Evolutionary conservation across 2,329 filamentous ascomycete species (phyloP), one percentile per base, ranked within the genome.

Genomic region (Venturia pyrina): DNA sequence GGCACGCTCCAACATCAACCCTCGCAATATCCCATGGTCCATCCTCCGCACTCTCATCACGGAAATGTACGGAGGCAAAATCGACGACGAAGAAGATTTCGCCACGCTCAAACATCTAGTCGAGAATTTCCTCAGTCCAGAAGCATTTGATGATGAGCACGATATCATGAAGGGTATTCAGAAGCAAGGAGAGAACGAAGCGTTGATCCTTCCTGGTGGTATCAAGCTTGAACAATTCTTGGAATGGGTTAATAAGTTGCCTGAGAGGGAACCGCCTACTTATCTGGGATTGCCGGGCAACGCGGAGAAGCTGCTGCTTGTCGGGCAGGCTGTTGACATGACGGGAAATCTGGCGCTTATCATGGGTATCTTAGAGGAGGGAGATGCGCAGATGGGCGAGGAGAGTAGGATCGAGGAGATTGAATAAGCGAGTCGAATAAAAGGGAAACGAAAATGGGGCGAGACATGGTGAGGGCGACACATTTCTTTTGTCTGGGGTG

Each of bases 31-130:
- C 24, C 96, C 95, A 1, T 99, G 95, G 95, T 89, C 96, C 66
- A 93, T 99, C 85, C 88, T 99, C 69, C 88, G 91, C 68, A 92
- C 89, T 65, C 85, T 99, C 19, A 85, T 99, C 66, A 90, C 89
- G 0, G 93, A 98, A 78, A 98, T 93, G 69, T 99, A 99, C 74
- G 95, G 95, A 69, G 95, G 95, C 76, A 99, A 99, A 81, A 93
- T 99, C 71, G 95, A 99, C 74, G 87, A 97, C 73, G 89, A 92
- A 69, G 87, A 80, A 53, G 95, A 99, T 78, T 96, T 95, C 76
- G 79, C 80, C 63, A 83, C 87, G 57, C 85, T 99, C 19, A 82
- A 83, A 59, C 79, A 84, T 66, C 84, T 99, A 2, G 93, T 99
- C 62, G 78, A 86, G 56, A 84, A 83, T 41, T 87, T 96, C 76